Conservation (phyloP, 306 rosid species). For the Citrullus amarus region DNA sequence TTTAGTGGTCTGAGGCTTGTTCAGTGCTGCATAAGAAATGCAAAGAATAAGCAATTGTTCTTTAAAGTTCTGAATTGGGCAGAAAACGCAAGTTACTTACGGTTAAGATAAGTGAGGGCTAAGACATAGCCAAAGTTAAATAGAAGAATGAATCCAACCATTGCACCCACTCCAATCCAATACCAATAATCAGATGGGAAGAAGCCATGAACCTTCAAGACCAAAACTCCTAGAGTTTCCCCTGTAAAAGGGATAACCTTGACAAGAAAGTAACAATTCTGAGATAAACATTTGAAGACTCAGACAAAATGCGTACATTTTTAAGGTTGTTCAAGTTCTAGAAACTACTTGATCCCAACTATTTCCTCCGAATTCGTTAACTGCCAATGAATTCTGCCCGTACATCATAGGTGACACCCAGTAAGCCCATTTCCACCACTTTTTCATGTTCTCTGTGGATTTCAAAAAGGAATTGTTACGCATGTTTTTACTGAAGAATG, state of each 20-base stretch:
- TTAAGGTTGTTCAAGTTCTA: background rate
- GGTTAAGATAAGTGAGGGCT: constrained; percentile 41
- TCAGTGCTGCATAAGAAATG: constrained; percentile 31
- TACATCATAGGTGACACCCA: constrained; percentile 72
- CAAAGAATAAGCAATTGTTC: background rate
- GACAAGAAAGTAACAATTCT: background rate
- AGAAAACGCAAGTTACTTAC: constrained; percentile 22
- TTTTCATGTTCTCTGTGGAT: constrained; percentile 28
- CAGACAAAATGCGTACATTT: background rate
- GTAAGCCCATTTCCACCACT: constrained; percentile 71
- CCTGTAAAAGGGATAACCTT: constrained; percentile 34
- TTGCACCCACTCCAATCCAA: constrained; percentile 57
- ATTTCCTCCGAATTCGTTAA: constrained; percentile 53
- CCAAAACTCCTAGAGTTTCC: constrained; percentile 32
- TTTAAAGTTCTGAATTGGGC: background rate
- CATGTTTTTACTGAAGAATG: background rate
- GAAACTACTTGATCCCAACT: constrained; percentile 50
- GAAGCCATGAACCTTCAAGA: constrained; percentile 39
- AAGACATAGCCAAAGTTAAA: constrained; percentile 30
- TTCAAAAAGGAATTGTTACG: background rate
- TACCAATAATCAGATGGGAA: constrained; percentile 45
- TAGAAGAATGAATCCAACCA: constrained; percentile 37
- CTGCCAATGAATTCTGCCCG: constrained; percentile 39
- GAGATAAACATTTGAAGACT: background rate
- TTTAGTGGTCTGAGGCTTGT: constrained; percentile 24